Conservation (phyloP, 2,329 filamentous ascomycete species). For the Didymosphaeria variabile region DNA sequence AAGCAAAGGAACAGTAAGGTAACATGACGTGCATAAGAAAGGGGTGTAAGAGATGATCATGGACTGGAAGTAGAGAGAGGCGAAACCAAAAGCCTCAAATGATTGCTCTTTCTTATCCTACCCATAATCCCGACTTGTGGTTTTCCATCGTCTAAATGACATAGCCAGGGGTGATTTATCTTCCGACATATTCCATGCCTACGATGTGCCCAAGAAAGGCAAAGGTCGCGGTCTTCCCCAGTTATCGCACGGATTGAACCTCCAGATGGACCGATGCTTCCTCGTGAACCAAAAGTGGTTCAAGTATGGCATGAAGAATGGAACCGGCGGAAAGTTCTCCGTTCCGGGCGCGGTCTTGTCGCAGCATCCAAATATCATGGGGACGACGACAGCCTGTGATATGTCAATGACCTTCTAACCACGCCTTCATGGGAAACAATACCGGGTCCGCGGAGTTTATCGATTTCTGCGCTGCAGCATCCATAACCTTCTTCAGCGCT, state of each 20-base stretch:
- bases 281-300: conserved; percentile 46
- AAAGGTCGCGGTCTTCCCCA: conserved; percentile 41
- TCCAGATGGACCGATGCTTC: conserved; percentile 43
- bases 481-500: conserved; percentile 18
- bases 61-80: too few species aligned
- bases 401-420: not conserved
- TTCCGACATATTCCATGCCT: too few species aligned
- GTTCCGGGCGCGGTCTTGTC: conserved; percentile 45
- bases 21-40: too few species aligned
- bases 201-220: conserved; percentile 16
- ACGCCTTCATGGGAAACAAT: not conserved
- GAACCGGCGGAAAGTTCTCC: conserved; percentile 43
- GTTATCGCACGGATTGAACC: conserved; percentile 47
- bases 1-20: too few species aligned
- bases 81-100: too few species aligned
- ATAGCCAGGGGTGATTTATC: too few species aligned
- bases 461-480: conserved; percentile 8
- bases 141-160: too few species aligned
- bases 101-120: too few species aligned
- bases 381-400: conserved; percentile 33
- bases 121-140: too few species aligned
- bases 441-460: conserved; percentile 22
- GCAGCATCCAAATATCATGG: conserved; percentile 46
- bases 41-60: too few species aligned
- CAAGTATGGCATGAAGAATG: conserved; percentile 46